Percentiles rank a stretch among this genome's conserved stretches.
Conservation (phyloP, 1,284 basidiomycete species). For the Rhodotorula sp. region DNA sequence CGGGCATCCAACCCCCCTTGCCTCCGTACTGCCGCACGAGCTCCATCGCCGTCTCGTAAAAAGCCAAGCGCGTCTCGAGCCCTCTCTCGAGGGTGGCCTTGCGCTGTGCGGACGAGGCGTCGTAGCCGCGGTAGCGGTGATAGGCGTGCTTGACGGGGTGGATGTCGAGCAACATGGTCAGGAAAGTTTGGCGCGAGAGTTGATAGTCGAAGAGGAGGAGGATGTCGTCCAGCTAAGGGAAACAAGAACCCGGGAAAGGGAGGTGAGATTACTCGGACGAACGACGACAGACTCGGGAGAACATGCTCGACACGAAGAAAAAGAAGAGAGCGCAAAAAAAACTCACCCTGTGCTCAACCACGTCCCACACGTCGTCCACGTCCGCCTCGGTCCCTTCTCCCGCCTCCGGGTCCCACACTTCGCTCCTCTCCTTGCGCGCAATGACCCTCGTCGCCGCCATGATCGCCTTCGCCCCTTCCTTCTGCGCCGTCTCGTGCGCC, state of each 20-base stretch:
- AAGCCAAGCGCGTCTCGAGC: constrained; percentile 4
- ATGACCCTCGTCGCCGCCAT: neutral
- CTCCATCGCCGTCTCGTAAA: constrained; percentile 12
- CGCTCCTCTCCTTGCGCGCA: constrained; percentile 3
- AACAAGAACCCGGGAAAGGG: too few relatives aligned
- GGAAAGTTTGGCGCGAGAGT: constrained; percentile 23
- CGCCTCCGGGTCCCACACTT: neutral
- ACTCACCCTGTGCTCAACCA: constrained; percentile 31
- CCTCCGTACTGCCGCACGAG: constrained; percentile 10
- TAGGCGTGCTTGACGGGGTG: constrained; percentile 17
- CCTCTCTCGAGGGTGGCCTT: neutral
- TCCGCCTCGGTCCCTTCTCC: constrained; percentile 6
- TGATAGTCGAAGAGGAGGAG: constrained; percentile 36
- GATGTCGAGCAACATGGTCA: constrained; percentile 23
- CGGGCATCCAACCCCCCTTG: neutral
- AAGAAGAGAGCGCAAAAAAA: neutral
- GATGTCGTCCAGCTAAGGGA: constrained; percentile 28
- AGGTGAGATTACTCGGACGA: neutral
- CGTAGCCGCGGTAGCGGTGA: constrained; percentile 14
- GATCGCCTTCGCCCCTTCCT: neutral
- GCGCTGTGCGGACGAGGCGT: neutral
- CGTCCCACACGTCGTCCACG: constrained; percentile 37
- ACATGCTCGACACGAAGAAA: neutral
- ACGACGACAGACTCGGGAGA: too few relatives aligned
- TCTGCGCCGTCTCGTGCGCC: neutral